Evolutionary conservation across 306 rosid genomes (phyloP).

Genomic region (Rubus idaeus): DNA sequence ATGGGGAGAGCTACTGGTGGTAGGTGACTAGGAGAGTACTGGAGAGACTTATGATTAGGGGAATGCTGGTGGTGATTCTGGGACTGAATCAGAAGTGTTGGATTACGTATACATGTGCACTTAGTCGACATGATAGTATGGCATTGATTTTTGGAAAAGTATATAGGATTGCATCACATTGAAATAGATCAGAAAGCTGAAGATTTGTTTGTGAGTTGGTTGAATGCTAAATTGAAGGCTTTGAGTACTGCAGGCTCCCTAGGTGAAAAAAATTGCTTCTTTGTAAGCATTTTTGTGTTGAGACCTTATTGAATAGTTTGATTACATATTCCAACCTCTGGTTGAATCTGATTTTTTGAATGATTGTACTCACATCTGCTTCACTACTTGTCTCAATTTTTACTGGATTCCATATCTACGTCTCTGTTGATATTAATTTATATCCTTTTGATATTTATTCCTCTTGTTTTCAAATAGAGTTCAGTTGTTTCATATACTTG

Average conservation of each 20-base stretch:
- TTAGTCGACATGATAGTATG: not conserved
- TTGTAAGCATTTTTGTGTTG: no score
- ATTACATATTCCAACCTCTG: no score
- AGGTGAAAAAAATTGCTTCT: no score
- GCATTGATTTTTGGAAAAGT: not conserved
- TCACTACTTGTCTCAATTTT: not conserved
- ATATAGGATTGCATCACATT: not conserved
- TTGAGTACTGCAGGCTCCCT: no score
- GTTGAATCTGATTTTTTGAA: not conserved
- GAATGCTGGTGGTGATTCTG: not conserved
- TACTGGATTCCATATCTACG: not conserved
- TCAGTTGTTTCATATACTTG: not conserved
- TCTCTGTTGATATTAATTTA: not conserved
- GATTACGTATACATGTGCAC: not conserved
- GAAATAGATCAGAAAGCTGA: no score
- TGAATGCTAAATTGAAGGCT: no score
- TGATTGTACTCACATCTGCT: not conserved
- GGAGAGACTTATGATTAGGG: not conserved
- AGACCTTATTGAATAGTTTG: no score
- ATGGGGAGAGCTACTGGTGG: not conserved
- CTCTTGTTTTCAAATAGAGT: not conserved
- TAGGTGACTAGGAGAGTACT: not conserved
- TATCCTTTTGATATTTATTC: constrained; percentile 4
- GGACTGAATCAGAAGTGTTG: not conserved
- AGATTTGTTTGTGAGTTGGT: no score